Evolutionary conservation across 805 yeast species (phyloP).

Genomic region (Candida insectalens): DNA sequence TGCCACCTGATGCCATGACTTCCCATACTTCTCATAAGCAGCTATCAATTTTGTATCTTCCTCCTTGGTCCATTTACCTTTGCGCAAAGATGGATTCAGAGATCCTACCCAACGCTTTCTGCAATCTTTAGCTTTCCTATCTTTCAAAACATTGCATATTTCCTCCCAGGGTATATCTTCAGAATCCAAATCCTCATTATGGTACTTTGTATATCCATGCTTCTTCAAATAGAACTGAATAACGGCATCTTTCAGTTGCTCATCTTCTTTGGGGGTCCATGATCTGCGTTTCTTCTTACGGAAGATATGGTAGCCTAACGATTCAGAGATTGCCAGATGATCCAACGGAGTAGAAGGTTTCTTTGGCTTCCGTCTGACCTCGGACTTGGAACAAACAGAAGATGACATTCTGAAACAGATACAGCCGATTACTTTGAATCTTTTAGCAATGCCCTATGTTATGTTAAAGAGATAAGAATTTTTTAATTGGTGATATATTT

Average conservation of each 20-base stretch:
- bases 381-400: no score
- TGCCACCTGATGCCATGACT: slow-evolving; percentile 82
- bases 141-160: slow-evolving; percentile 36
- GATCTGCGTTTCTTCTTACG: slow-evolving; percentile 52
- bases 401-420: no score
- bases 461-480: no score
- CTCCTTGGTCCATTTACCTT: slow-evolving; percentile 79
- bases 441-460: no score
- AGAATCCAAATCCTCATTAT: slow-evolving; percentile 21
- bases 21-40: slow-evolving; percentile 62
- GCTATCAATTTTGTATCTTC: slow-evolving; percentile 62
- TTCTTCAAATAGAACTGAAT: slow-evolving; percentile 19
- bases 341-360: no score
- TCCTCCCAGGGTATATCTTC: slow-evolving; percentile 54
- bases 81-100: slow-evolving; percentile 68
- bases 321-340: slow-evolving; percentile 53
- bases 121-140: slow-evolving; percentile 71
- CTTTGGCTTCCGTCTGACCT: no score
- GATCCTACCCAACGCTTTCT: slow-evolving; percentile 84
- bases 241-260: slow-evolving; percentile 34
- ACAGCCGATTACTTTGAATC: no score
- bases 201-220: slow-evolving; percentile 11
- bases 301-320: slow-evolving; percentile 67
- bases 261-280: slow-evolving; percentile 74
- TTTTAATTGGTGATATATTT: no score